phyloP scores from a whole-genome alignment of 257 asterid genomes.

The Penstemon eatonii region DNA sequence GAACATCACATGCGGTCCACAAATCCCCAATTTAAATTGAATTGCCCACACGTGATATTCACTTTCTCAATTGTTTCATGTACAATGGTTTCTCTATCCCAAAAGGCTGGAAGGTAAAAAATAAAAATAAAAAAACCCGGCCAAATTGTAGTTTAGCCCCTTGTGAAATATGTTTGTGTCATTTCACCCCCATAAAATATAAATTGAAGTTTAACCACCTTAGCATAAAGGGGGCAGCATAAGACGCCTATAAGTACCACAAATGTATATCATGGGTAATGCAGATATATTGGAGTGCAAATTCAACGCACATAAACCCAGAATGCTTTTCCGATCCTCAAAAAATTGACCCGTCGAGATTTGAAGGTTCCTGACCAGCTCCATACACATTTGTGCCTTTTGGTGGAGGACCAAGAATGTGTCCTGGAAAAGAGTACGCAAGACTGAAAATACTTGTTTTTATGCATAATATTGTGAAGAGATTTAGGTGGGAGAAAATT shows the following conservation, averaged over 20 bases:
- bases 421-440: constrained; percentile 51
- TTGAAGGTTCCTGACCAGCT: constrained; percentile 44
- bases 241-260: no score
- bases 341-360: constrained; percentile 46
- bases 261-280: not conserved
- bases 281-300: constrained; percentile 48
- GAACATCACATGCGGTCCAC: no score
- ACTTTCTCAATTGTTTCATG: constrained; percentile 29
- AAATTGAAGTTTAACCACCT: no score
- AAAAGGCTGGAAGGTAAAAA: constrained; percentile 59
- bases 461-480: no score
- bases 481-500: no score
- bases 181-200: no score
- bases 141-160: no score
- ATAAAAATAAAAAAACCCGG: not conserved
- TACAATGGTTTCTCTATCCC: constrained; percentile 56
- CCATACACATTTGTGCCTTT: constrained; percentile 49
- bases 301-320: constrained; percentile 40
- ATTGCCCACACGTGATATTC: no score
- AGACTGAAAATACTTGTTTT: not conserved
- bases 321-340: constrained; percentile 37
- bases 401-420: constrained; percentile 50
- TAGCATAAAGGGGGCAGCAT: no score
- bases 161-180: no score
- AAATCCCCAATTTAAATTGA: no score